Base-by-base conservation (phyloP, 2,329 filamentous ascomycete species). In the Elsinoe perseae region DNA sequence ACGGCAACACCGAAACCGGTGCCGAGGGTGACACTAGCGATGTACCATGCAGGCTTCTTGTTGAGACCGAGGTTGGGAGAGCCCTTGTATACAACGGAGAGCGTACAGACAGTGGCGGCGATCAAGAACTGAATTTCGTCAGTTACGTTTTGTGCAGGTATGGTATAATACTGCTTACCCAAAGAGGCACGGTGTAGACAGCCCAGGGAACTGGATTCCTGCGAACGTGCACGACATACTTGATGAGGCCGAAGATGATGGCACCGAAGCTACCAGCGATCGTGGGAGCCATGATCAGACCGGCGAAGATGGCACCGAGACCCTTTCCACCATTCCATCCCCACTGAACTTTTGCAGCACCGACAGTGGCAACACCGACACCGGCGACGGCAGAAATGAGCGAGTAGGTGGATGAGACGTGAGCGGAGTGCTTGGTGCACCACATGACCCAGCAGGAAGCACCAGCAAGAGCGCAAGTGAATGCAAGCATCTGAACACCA, bases 361-460 rank as follows among this genome's bases (percentile, higher is more conserved):
- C 65, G 25, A 83, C 78, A 28, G 80, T 76, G 6, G 79, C 81
- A 34, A 84, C 72, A 43, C 80, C 81, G 63, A 82, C 79, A 56
- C 81, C 81, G 56, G 82, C 72, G 27, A 84, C 74, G 60, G 79
- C 79, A 16, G 79, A 80, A 59, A 83, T 76, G 58, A 83, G 76
- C 10, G 80, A 81, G 66, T 83, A 80, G 1, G 81, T 84, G 3
- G 81, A 82, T 0, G 80, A 83, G 18, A 83, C 80, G 32, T 80
- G 81, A 60, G 82, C 73, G 34, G 79, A 80, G 60, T 77, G 64
- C 36, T 65, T 68, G 2, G 81, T 83, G 36, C 77, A 77, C 59
- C 80, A 65, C 58, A 80, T 81, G n/a, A 84, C 73, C 70, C 79
- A 83, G 14, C 70, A 61, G 0, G 80, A 75, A 12, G 79, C 80